Evolutionary conservation across 805 yeast genomes (phyloP), one percentile per base, ranked within the genome.

Genomic region (Yueomyces sp.): DNA sequence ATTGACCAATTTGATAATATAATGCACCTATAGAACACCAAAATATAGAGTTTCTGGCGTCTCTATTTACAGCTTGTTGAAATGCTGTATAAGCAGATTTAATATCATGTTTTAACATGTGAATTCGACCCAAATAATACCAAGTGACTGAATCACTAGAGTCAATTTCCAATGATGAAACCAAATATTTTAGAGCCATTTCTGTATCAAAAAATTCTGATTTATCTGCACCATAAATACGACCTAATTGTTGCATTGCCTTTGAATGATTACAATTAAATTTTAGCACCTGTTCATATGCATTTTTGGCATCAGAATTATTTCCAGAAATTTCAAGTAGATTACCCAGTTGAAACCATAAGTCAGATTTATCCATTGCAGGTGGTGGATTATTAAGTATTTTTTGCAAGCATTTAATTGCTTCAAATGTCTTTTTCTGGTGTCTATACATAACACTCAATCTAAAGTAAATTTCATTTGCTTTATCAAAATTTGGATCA

Each of bases 31-130:
- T 83, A 33, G 88, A 81, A 53, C 94, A 84, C 98, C 98, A 92
- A 69, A 92, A 92, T 1, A 96, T 92, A 45, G 98, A 97, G 62
- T 92, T 92, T 60, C 96, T 76, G 36, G 94, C 82, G 63, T 92
- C 98, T 49, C 96, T 76, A 63, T 92, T 92, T 46, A 92, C 97
- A 9, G 97, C 97, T 62, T 88, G 96, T 67, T 92, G 98, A 75
- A 90, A 92, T 0, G 96, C 92, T 59, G 92, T 97, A 64, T 90
- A 92, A 2, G 98, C 97, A 41, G 92, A 87, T 47, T 90, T 82
- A 67, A 86, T 92, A 62, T 90, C 95, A 50, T 85, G 87, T 56
- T 90, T 77, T 37, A 94, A 81, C 96, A 92, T 88, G 67, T 90
- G 94, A 49, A 94, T 94, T 52, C 97, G 77, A 41, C 98, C 98